Percentiles rank a stretch among this genome's conserved stretches.
Evolutionary conservation across 2,329 filamentous ascomycete species (phyloP).

Genomic region (Colletotrichum salicis): DNA sequence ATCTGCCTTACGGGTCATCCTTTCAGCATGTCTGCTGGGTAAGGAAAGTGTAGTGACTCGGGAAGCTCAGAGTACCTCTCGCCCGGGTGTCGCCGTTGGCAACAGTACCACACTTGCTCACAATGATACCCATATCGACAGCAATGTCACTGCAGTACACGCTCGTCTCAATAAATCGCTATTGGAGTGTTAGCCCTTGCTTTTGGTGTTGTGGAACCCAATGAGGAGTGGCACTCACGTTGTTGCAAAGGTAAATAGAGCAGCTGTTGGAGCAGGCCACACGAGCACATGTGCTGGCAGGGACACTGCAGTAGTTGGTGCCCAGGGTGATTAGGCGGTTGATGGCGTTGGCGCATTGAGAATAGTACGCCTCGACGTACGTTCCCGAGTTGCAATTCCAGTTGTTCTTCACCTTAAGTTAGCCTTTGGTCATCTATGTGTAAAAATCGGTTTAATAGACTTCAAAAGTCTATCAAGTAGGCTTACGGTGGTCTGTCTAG

Average conservation of each 20-base stretch:
- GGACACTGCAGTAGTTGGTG: slow-evolving; percentile 7
- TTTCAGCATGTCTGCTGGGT: not conserved
- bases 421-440: too few relatives aligned
- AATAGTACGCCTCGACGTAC: not conserved
- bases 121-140: not conserved
- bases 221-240: not conserved
- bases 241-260: slow-evolving; percentile 30
- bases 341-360: slow-evolving; percentile 9
- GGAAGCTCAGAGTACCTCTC: not conserved
- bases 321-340: slow-evolving; percentile 1
- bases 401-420: not conserved
- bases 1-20: too few relatives aligned
- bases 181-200: not conserved
- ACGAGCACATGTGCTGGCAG: slow-evolving; percentile 7
- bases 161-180: not conserved
- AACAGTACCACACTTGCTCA: not conserved
- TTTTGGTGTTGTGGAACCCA: rapidly evolving
- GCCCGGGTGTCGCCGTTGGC: slow-evolving; percentile 1
- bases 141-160: slow-evolving; percentile 7
- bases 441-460: too few relatives aligned
- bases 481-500: slow-evolving; percentile 10
- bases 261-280: slow-evolving; percentile 25
- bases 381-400: slow-evolving; percentile 11
- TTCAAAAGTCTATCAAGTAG: too few relatives aligned
- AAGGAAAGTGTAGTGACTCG: slow-evolving; percentile 1